Conservation (phyloP, 306 rosid species). For the Erythrophleum fordii region DNA sequence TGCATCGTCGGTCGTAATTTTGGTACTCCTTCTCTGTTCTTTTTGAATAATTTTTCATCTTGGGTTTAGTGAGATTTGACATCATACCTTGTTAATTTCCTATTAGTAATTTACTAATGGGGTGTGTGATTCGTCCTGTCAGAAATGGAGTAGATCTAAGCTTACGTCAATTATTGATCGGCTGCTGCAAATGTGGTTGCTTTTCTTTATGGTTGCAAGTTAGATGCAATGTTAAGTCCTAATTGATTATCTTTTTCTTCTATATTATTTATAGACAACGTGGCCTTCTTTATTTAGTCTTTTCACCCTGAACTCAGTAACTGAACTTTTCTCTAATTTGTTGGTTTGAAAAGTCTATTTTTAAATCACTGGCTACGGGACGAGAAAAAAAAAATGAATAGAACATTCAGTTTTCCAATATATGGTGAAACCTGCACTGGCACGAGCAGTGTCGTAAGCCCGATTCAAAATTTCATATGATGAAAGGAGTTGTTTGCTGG, state of each 20-base stretch:
- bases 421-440: background rate
- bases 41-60: background rate
- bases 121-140: slow-evolving; percentile 28
- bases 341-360: background rate
- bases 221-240: slow-evolving; percentile 15
- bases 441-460: background rate
- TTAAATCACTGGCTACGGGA: background rate
- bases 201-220: slow-evolving; percentile 4
- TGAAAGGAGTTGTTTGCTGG: background rate
- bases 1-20: slow-evolving; percentile 92
- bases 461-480: background rate
- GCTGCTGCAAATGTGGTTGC: slow-evolving; percentile 14
- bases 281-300: slow-evolving; percentile 1
- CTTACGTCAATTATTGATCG: slow-evolving; percentile 12
- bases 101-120: background rate
- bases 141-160: slow-evolving; percentile 49
- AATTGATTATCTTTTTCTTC: background rate
- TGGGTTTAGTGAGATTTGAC: slow-evolving; percentile 35
- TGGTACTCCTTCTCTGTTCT: slow-evolving; percentile 48
- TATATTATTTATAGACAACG: background rate
- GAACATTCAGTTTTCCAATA: background rate
- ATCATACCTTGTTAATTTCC: slow-evolving; percentile 1
- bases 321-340: background rate
- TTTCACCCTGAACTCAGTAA: background rate
- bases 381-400: background rate